Evolutionary conservation across 2,329 filamentous ascomycete species (phyloP), one percentile per base, ranked within the genome.

Genomic region (Fusarium citri): DNA sequence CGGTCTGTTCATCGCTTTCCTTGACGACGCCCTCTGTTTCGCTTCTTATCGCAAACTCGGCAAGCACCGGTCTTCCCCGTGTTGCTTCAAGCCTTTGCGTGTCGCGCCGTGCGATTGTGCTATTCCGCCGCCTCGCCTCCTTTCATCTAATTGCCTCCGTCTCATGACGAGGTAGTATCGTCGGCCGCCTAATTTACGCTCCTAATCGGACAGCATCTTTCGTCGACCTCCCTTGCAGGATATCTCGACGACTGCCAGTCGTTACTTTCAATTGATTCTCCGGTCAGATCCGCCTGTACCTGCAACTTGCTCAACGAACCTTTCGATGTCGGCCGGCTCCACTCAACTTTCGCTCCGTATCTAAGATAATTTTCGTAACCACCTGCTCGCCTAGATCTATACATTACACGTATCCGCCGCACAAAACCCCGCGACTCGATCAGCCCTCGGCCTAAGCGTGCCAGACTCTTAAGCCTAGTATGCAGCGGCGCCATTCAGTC

Each of bases 401-500:
- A 59, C 56, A 64, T 61, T n/a, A 56, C 55, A 64, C 55, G 30
- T 37, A 63, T 46, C 25, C 31, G 48, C 64, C 57, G 42, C 50
- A 45, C 54, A 63, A 55, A 34, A 31, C 43, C 50, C 23, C n/a
- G 59, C 58, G 55, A 66, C 51, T 55, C 57, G 55, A 55, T 48
- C 49, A 54, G 46, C 34, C 40, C 42, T 57, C 67, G 66, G 57
- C 63, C 59, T 74, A 61, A 71, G 69, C 58, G 66, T 63, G 60
- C 61, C 66, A 66, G 50, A 60, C 55, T 74, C 55, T 58, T 59
- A 57, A 66, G 59, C 63, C 72, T 74, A 74, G 68, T 62, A 75
- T 75, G 73, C 72, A 75, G 72, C 73, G 73, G 73, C 73, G 73
- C 65, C 70, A 73, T 59, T 77, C 78, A 65, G 72, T 79, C 67